These are phyloP conservation scores for Sporopachydermia quercuum DNA, from an alignment of 805 yeast species.

Conservation along the genomic window DNA sequence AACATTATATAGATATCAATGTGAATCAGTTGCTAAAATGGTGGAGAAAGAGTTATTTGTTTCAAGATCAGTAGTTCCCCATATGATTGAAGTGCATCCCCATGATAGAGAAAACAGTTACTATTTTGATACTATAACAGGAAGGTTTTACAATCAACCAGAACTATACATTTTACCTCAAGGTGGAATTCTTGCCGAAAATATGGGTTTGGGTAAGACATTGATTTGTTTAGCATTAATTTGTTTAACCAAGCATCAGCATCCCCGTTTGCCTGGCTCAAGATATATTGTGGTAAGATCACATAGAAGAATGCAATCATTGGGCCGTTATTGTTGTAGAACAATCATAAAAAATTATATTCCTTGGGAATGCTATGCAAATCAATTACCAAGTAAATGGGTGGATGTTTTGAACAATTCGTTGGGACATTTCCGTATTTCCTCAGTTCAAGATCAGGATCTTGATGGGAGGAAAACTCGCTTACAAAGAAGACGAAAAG, in stretches of 20 bases:
- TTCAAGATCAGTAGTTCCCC: slow-evolving; percentile 20
- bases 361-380: slow-evolving; percentile 38
- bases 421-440: too few relatives aligned
- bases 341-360: slow-evolving; percentile 31
- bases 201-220: slow-evolving; percentile 58
- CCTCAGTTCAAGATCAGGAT: too few relatives aligned
- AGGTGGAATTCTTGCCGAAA: slow-evolving; percentile 53
- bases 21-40: slow-evolving; percentile 48
- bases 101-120: slow-evolving; percentile 12
- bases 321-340: slow-evolving; percentile 28
- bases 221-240: slow-evolving; percentile 43
- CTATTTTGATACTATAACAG: slow-evolving; percentile 22
- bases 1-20: slow-evolving; percentile 39
- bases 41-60: slow-evolving; percentile 31
- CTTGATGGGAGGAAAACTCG: too few relatives aligned
- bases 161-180: slow-evolving; percentile 31
- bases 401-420: slow-evolving; percentile 18
- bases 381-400: slow-evolving; percentile 31
- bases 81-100: slow-evolving; percentile 17
- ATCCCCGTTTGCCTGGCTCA: slow-evolving; percentile 28
- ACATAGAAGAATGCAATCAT: slow-evolving; percentile 13
- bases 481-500: too few relatives aligned
- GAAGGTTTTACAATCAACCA: slow-evolving; percentile 22
- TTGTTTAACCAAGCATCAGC: slow-evolving; percentile 37
- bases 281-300: slow-evolving; percentile 6